Percentiles rank a stretch among this genome's conserved stretches.
These are phyloP conservation scores for Lasiosphaeriaceae sp. DNA, from an alignment of 495 filamentous ascomycete species.

Conservation along the genomic window DNA sequence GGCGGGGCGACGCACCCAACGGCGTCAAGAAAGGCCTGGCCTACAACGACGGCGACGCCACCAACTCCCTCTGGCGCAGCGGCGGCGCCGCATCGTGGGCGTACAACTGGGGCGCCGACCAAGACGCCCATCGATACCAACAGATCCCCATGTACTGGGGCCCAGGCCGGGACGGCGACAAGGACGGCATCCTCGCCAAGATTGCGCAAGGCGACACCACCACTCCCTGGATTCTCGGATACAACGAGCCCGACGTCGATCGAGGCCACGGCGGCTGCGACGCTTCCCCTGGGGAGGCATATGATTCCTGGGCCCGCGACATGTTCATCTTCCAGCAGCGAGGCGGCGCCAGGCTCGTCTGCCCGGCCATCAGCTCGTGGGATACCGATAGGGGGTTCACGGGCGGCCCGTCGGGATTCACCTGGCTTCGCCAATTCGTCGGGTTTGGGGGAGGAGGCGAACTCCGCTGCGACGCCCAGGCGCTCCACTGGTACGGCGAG, in stretches of 20 bases:
- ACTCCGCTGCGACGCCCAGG: constrained; percentile 11
- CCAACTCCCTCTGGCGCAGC: not conserved
- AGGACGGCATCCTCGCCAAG: not conserved
- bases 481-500: constrained; percentile 13
- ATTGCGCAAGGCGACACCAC: constrained; percentile 1
- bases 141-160: constrained; percentile 12
- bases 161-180: not conserved
- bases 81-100: constrained; percentile 4
- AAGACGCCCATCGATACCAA: constrained; percentile 9
- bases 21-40: constrained; percentile 13
- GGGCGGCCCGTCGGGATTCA: constrained; percentile 1
- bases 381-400: constrained; percentile 2
- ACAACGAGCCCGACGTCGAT: constrained; percentile 14
- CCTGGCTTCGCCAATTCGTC: constrained; percentile 12
- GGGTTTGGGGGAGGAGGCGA: not conserved
- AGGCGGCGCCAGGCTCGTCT: constrained; percentile 11
- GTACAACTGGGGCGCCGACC: constrained; percentile 12
- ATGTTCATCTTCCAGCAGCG: constrained; percentile 7
- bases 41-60: constrained; percentile 2
- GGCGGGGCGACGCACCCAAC: constrained; percentile 8
- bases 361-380: constrained; percentile 10
- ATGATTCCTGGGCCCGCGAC: constrained; percentile 10
- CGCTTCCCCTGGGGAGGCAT: constrained; percentile 1
- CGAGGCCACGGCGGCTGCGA: not conserved
- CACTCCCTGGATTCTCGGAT: constrained; percentile 13